Base-by-base conservation (phyloP, 345 rosid species). In the Linum usitatissimum region DNA sequence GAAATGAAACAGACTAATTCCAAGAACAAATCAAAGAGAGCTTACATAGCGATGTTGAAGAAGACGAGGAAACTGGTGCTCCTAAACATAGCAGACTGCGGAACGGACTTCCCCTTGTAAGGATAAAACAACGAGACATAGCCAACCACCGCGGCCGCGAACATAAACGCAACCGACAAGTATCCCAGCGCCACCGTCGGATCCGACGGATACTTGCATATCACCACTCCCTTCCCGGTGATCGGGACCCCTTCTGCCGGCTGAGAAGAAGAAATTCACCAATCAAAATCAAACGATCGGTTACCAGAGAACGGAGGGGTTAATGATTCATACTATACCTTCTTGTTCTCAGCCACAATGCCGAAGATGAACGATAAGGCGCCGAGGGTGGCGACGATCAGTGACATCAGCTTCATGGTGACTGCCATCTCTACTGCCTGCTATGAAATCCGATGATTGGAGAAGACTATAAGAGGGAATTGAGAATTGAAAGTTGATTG, bases 161-260 rank as follows among this genome's bases (percentile, higher is more conserved):
- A 17, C 3, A 73, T 72, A 18, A 70, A 64, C 56, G 28, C 56
- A 38, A 64, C 21, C 9, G 77, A 73, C 6, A 73, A 49, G 64
- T 40, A 73, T 9, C 77, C 77, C 18, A 70, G 36, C 34, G 54
- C 39, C 14, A 73, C 56, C 0, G 73, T 55, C 5, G 73, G 68
- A 38, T 76, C 79, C 6, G 71, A 58, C 59, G 76, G 69, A 59
- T 72, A 71, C 58, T 69, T 67, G 77, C 80, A 73, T 20, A 64
- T 69, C 28, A 53, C 59, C 59, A 34, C 57, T 13, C 59, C 63
- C 23, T 28, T 42, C 30, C 57, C 63, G 12, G 9, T 1, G 17
- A 59, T 19, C 39, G 66, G 66, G 55, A 15, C 14, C 23, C 76
- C 76, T 17, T 60, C 38, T 39, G 71, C 18, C n/a, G 71, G 73